Conservation (phyloP, 2,329 filamentous ascomycete species). For the Beauveria rudraprayagi region DNA sequence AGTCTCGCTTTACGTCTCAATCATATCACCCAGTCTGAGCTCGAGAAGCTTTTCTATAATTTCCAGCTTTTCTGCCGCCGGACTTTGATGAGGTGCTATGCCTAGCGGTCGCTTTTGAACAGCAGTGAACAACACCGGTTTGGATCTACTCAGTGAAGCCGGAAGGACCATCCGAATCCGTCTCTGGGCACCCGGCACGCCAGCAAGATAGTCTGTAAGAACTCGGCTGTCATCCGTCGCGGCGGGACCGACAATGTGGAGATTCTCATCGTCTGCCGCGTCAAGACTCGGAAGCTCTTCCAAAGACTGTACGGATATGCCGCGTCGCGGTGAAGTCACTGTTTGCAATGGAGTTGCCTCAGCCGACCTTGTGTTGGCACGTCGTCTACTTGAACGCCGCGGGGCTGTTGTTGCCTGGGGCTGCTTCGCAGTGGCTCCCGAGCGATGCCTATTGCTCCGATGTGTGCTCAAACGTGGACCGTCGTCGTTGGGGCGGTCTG, state of each 20-base stretch:
- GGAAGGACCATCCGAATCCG: slow-evolving; percentile 24
- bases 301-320: accelerated
- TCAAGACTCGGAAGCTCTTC: slow-evolving; percentile 12
- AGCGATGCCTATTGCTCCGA: neutral
- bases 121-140: slow-evolving; percentile 38
- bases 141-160: slow-evolving; percentile 22
- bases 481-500: too few species aligned
- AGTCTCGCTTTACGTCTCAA: slow-evolving; percentile 33
- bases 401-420: too few species aligned
- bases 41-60: slow-evolving; percentile 52
- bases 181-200: slow-evolving; percentile 22
- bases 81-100: slow-evolving; percentile 27
- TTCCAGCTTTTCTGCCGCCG: slow-evolving; percentile 40
- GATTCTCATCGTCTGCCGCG: slow-evolving; percentile 29
- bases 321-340: too few species aligned
- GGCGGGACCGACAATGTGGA: slow-evolving; percentile 52
- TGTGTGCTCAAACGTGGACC: neutral
- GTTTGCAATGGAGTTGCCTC: neutral
- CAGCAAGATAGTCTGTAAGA: slow-evolving; percentile 47
- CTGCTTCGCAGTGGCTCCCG: neutral
- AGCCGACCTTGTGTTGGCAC: neutral
- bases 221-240: slow-evolving; percentile 53
- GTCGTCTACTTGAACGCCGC: neutral
- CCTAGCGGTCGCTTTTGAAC: slow-evolving; percentile 40
- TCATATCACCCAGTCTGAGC: slow-evolving; percentile 41